These are phyloP conservation scores for Cinnamomum micranthum DNA, from an alignment of 164 flowering plant genomes.

Conservation along the genomic window DNA sequence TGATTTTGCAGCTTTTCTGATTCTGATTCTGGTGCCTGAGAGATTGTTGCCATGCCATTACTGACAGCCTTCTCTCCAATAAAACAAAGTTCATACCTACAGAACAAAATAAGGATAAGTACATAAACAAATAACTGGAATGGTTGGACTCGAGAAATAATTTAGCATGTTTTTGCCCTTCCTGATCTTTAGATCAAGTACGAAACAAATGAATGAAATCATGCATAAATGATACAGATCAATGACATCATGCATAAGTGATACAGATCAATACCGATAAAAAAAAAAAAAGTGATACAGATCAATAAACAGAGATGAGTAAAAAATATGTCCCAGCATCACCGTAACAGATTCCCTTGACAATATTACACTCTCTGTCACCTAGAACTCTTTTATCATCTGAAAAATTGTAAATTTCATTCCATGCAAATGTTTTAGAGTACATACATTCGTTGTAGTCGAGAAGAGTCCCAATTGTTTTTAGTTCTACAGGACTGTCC, in stretches of 20 bases:
- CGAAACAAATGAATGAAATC: background rate
- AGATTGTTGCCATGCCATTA: conserved; percentile 26
- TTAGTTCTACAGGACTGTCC: too few relatives aligned
- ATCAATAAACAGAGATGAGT: background rate
- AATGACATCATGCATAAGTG: too few relatives aligned
- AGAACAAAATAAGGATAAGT: background rate
- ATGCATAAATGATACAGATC: background rate
- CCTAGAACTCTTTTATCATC: too few relatives aligned
- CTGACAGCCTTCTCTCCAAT: conserved; percentile 71
- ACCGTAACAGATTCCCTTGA: background rate
- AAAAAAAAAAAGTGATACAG: too few relatives aligned
- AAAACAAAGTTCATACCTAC: conserved; percentile 94
- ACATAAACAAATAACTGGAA: background rate
- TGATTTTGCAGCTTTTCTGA: conserved; percentile 51
- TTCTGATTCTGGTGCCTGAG: conserved; percentile 46
- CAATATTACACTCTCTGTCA: too few relatives aligned
- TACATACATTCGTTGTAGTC: too few relatives aligned
- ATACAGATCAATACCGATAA: too few relatives aligned
- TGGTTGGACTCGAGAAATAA: background rate
- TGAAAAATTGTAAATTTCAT: too few relatives aligned
- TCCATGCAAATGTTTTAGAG: too few relatives aligned
- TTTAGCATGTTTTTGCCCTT: background rate
- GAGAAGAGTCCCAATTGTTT: too few relatives aligned
- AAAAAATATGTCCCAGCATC: background rate
- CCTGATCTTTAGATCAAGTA: background rate